Conservation (phyloP, 1,139 yeast species). For the Debaryomycetaceae sp. region DNA sequence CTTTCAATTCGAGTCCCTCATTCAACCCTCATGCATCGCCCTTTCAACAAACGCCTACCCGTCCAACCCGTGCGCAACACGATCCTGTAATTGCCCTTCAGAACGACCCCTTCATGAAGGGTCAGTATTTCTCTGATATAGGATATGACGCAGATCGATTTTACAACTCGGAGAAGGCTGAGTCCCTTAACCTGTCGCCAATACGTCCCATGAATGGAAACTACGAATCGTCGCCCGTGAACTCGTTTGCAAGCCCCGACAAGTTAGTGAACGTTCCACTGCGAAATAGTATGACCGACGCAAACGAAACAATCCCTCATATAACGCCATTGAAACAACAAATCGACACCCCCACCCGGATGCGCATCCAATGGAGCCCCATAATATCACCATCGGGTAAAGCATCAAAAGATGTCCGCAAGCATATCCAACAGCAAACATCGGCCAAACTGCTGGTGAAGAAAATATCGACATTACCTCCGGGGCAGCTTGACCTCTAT, state of each 20-base stretch:
- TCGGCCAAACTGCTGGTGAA: conserved; percentile 35
- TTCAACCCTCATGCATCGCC: neutral
- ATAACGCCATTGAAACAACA: conserved; percentile 29
- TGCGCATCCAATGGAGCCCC: conserved; percentile 44
- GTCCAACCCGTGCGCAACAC: conserved; percentile 10
- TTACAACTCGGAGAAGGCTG: neutral
- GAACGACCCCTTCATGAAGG: conserved; percentile 18
- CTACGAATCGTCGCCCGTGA: conserved; percentile 15
- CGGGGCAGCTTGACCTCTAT: conserved; percentile 79
- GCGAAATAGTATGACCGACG: conserved; percentile 27
- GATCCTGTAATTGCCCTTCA: conserved; percentile 6
- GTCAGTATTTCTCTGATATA: conserved; percentile 29
- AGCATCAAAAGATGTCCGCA: conserved; percentile 24
- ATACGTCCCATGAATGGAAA: conserved; percentile 6
- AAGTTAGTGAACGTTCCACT: conserved; percentile 4
- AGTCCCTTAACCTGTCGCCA: conserved; percentile 18
- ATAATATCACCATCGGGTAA: conserved; percentile 36
- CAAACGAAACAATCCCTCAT: conserved; percentile 30
- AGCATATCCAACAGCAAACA: conserved; percentile 29
- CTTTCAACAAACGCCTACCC: neutral
- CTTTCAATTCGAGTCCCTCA: neutral
- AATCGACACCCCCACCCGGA: conserved; percentile 25
- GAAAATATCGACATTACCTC: conserved; percentile 69
- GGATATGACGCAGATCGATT: conserved; percentile 1
- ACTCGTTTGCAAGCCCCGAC: conserved; percentile 15